Evolutionary conservation across 768 basidiomycete genomes (phyloP).

Genomic region (Boletus tylopilopsis): DNA sequence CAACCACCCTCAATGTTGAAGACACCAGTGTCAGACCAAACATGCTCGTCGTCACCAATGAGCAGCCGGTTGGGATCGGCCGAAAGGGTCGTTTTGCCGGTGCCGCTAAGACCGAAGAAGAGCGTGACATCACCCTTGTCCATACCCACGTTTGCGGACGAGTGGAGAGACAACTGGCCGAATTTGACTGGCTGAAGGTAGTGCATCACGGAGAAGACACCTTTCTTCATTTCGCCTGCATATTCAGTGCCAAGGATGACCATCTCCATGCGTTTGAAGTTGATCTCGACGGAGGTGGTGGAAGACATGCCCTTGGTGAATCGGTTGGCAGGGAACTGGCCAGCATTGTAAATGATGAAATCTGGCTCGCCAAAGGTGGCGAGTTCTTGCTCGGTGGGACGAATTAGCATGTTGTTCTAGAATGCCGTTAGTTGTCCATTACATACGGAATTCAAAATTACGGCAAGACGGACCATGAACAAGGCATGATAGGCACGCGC

Average conservation of each 20-base stretch:
- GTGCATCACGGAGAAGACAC: conserved; percentile 99
- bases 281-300: conserved; percentile 97
- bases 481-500: conserved; percentile 97
- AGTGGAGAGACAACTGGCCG: conserved; percentile 95
- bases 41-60: conserved; percentile 99
- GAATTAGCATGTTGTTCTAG: conserved; percentile 99
- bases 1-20: conserved; percentile 99
- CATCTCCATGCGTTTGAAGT: conserved; percentile 99
- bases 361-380: conserved; percentile 95
- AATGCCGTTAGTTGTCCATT: conserved; percentile 1
- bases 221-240: conserved; percentile 99
- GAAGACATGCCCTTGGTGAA: conserved; percentile 99
- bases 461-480: conserved; percentile 74
- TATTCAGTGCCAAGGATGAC: conserved; percentile 99
- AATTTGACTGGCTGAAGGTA: conserved; percentile 99
- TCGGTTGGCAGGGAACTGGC: conserved; percentile 99
- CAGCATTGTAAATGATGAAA: conserved; percentile 99
- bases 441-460: conserved; percentile 3
- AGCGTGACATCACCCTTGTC: conserved; percentile 90
- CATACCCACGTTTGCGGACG: conserved; percentile 93
- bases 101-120: conserved; percentile 98
- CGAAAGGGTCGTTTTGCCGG: conserved; percentile 97
- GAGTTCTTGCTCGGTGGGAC: conserved; percentile 93
- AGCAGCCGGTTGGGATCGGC: conserved; percentile 92
- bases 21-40: conserved; percentile 98